phyloP scores from a whole-genome alignment of 768 basidiomycete genomes.

The Tubosaeta sp. region DNA sequence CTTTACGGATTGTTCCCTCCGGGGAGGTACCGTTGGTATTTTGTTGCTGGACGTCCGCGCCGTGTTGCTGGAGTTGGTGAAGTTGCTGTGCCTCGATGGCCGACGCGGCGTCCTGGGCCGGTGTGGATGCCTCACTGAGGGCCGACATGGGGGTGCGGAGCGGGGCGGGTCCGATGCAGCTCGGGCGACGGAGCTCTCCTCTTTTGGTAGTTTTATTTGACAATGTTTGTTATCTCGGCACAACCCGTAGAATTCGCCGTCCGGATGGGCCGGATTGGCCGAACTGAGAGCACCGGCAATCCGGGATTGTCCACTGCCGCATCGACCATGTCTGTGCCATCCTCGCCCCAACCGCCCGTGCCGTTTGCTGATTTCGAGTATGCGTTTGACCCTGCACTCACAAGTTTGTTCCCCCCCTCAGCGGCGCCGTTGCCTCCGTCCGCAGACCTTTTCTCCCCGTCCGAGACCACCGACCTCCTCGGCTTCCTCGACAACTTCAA shows the following conservation, averaged over 20 bases:
- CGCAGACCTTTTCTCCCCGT: constrained; percentile 71
- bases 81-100: constrained; percentile 57
- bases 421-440: constrained; percentile 64
- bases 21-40: constrained; percentile 26
- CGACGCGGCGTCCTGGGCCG: constrained; percentile 59
- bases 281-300: constrained; percentile 16
- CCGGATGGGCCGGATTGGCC: neutral
- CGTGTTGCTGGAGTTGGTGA: constrained; percentile 37
- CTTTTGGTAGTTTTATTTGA: constrained; percentile 22
- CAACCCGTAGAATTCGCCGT: constrained; percentile 6
- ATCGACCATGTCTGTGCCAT: constrained; percentile 24
- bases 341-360: constrained; percentile 43
- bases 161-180: constrained; percentile 27
- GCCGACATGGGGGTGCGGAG: constrained; percentile 66
- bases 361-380: constrained; percentile 70
- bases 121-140: constrained; percentile 65
- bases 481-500: constrained; percentile 81
- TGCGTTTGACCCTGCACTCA: constrained; percentile 59
- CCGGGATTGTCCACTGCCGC: constrained; percentile 15
- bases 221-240: constrained; percentile 23
- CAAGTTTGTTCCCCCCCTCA: constrained; percentile 52
- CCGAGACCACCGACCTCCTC: constrained; percentile 74
- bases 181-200: constrained; percentile 27
- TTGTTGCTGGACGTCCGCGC: constrained; percentile 34
- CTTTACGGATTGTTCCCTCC: constrained; percentile 48